phyloP scores from a whole-genome alignment of 495 filamentous ascomycete genomes.

The Neohortaea acidophila region DNA sequence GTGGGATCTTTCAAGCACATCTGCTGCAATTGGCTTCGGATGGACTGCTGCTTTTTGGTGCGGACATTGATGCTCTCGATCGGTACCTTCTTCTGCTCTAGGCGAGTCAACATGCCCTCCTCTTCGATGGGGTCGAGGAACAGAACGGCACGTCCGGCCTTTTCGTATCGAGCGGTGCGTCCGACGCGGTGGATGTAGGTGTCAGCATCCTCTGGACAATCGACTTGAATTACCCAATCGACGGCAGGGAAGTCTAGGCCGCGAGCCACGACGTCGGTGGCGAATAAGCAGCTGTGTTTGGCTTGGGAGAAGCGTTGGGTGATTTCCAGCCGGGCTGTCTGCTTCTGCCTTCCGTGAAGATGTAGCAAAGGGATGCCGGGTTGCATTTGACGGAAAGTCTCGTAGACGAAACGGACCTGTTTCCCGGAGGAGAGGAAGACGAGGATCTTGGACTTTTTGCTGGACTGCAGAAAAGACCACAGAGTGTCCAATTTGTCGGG shows the following conservation, averaged over 20 bases:
- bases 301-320: conserved; percentile 64
- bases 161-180: conserved; percentile 85
- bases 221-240: conserved; percentile 91
- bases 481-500: conserved; percentile 79
- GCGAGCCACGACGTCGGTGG: conserved; percentile 85
- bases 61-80: conserved; percentile 73
- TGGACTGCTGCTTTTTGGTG: conserved; percentile 74
- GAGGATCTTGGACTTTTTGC: conserved; percentile 80
- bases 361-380: conserved; percentile 92
- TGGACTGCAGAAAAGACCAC: conserved; percentile 78
- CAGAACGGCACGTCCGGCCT: conserved; percentile 69
- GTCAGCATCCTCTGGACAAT: conserved; percentile 90
- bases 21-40: conserved; percentile 69
- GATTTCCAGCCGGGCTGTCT: conserved; percentile 70
- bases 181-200: conserved; percentile 97
- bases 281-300: conserved; percentile 74
- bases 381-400: conserved; percentile 82
- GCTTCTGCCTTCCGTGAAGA: conserved; percentile 89
- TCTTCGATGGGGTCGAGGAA: conserved; percentile 91
- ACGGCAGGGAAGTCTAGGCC: conserved; percentile 93
- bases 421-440: conserved; percentile 92
- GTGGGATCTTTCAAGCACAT: conserved; percentile 92
- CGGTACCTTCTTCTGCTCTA: conserved; percentile 77
- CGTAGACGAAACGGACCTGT: conserved; percentile 89
- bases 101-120: conserved; percentile 60